Conservation (phyloP, 768 basidiomycete genomes). For the Antrodiella citrinella region DNA sequence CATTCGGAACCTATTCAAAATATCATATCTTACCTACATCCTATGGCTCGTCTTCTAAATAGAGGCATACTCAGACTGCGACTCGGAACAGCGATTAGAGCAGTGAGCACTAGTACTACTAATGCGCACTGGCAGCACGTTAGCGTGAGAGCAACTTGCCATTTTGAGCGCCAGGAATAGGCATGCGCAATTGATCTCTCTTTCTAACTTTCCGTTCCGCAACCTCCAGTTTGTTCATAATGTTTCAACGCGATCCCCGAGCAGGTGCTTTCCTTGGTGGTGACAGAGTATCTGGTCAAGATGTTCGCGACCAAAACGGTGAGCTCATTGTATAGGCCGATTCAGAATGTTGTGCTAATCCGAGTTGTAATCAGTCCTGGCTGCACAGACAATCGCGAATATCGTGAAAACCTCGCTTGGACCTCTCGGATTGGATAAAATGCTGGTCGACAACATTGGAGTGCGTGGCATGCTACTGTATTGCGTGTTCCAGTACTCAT, state of each 20-base stretch:
- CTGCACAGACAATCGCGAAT: constrained; percentile 94
- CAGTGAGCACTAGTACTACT: too few species aligned
- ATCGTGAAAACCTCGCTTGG: constrained; percentile 95
- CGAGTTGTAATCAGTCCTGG: constrained; percentile 54
- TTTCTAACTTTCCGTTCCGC: not conserved
- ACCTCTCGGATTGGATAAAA: constrained; percentile 91
- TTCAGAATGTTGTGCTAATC: not conserved
- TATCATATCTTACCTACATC: too few species aligned
- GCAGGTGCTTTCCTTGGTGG: constrained; percentile 93
- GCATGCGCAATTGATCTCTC: not conserved
- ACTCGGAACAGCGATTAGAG: too few species aligned
- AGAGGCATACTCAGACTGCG: too few species aligned
- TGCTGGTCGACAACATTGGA: constrained; percentile 97
- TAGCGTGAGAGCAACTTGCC: not conserved
- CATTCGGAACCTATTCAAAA: too few species aligned
- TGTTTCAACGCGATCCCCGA: constrained; percentile 89
- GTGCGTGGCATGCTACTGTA: constrained; percentile 36
- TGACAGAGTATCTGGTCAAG: constrained; percentile 89
- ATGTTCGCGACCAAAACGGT: constrained; percentile 97
- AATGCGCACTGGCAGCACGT: not conserved
- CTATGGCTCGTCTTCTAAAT: too few species aligned
- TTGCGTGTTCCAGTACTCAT: not conserved
- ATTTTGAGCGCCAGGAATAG: not conserved
- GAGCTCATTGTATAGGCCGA: too few species aligned
- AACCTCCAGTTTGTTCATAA: constrained; percentile 21